These are phyloP conservation scores for Termitomyces sp. DNA, from an alignment of 768 basidiomycete species.

Conservation along the genomic window DNA sequence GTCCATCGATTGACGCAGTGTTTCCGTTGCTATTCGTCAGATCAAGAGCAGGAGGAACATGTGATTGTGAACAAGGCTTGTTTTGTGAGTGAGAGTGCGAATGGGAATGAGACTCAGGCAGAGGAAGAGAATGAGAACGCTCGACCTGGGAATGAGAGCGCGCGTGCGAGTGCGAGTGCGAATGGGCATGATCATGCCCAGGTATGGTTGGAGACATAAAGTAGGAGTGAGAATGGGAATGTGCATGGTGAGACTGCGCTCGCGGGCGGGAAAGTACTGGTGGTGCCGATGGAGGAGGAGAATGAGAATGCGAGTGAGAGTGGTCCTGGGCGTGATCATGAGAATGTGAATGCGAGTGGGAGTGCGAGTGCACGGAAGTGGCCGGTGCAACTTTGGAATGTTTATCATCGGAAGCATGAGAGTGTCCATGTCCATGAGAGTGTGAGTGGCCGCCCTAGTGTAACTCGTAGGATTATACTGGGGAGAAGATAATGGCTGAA, in stretches of 20 bases:
- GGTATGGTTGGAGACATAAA: background rate
- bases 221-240: constrained; percentile 27
- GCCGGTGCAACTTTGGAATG: constrained; percentile 17
- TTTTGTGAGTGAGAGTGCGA: constrained; percentile 22
- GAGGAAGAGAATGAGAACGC: constrained; percentile 28
- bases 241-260: constrained; percentile 24
- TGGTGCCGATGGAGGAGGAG: constrained; percentile 11
- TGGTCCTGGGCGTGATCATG: constrained; percentile 14
- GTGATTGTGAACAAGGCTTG: constrained; percentile 27
- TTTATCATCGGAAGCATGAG: constrained; percentile 24
- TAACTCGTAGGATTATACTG: background rate
- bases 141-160: constrained; percentile 19
- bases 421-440: constrained; percentile 42
- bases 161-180: constrained; percentile 16
- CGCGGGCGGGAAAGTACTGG: background rate
- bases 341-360: constrained; percentile 22
- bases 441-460: constrained; percentile 58
- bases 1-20: constrained; percentile 28
- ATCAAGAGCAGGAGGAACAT: constrained; percentile 16
- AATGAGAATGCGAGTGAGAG: constrained; percentile 27
- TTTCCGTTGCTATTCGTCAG: constrained; percentile 11
- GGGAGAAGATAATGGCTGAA: background rate
- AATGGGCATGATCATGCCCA: constrained; percentile 6
- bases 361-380: constrained; percentile 26
- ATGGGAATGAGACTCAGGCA: constrained; percentile 13